phyloP scores from a whole-genome alignment of 2,329 filamentous ascomycete species.

The Sarocladium kiliense region DNA sequence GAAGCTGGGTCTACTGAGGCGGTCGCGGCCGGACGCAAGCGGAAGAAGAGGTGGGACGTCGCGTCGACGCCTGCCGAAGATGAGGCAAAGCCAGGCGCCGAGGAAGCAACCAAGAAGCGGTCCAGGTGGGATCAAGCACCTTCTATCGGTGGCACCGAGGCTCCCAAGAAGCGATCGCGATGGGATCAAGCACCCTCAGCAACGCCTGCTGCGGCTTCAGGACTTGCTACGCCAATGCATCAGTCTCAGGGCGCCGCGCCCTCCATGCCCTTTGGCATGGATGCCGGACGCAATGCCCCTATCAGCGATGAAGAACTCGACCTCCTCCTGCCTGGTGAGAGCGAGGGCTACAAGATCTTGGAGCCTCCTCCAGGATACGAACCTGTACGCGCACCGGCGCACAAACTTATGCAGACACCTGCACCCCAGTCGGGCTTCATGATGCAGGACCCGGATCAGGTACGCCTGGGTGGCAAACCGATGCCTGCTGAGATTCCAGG shows the following conservation, averaged over 20 bases:
- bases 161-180: constrained; percentile 70
- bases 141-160: constrained; percentile 50
- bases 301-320: constrained; percentile 94
- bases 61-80: constrained; percentile 51
- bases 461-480: constrained; percentile 77
- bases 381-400: constrained; percentile 69
- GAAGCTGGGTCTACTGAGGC: constrained; percentile 65
- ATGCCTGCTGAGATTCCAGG: constrained; percentile 94
- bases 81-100: constrained; percentile 40
- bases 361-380: constrained; percentile 89
- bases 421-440: constrained; percentile 82
- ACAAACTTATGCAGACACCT: constrained; percentile 70
- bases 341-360: constrained; percentile 88
- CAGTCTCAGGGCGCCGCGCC: constrained; percentile 52
- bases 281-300: constrained; percentile 72
- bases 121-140: constrained; percentile 87
- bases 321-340: constrained; percentile 79
- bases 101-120: constrained; percentile 62
- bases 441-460: constrained; percentile 92
- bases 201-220: constrained; percentile 67
- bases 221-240: constrained; percentile 74
- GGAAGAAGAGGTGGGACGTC: constrained; percentile 95
- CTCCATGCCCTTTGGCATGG: constrained; percentile 70
- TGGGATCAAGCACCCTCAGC: constrained; percentile 89
- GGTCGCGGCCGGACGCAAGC: constrained; percentile 62